These are phyloP conservation scores for Fusarium ramigenum DNA, from an alignment of 2,329 filamentous ascomycete genomes.

Conservation along the genomic window DNA sequence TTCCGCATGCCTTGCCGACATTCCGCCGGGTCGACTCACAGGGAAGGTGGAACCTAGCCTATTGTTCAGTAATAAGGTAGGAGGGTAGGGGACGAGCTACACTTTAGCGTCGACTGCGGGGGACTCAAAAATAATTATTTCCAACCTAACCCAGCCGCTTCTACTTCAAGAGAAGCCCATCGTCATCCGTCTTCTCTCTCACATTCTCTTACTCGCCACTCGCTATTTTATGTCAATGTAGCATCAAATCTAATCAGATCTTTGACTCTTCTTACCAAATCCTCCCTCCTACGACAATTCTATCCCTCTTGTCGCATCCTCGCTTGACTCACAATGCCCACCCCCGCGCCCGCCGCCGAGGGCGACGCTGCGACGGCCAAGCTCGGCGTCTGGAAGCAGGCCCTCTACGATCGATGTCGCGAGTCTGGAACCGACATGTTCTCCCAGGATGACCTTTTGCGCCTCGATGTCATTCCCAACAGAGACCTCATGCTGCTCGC, in stretches of 20 bases:
- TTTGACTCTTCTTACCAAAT: neutral
- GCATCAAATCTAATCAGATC: slow-evolving; percentile 22
- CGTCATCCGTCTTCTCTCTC: slow-evolving; percentile 6
- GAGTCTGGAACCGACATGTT: slow-evolving; percentile 62
- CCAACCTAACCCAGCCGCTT: slow-evolving; percentile 13
- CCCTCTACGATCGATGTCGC: slow-evolving; percentile 65
- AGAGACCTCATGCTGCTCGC: slow-evolving; percentile 64
- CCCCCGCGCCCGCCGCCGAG: slow-evolving; percentile 40
- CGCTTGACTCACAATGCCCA: slow-evolving; percentile 44
- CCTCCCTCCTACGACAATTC: neutral
- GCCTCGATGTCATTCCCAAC: slow-evolving; percentile 66
- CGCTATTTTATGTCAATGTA: slow-evolving; percentile 41
- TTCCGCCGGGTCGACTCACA: slow-evolving; percentile 1
- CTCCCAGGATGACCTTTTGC: slow-evolving; percentile 66
- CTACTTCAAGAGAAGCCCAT: slow-evolving; percentile 11
- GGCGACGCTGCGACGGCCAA: slow-evolving; percentile 52
- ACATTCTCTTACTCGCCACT: neutral
- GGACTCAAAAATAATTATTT: slow-evolving; percentile 43
- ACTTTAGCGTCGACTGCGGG: slow-evolving; percentile 35
- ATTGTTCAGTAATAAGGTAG: slow-evolving; percentile 15
- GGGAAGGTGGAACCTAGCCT: neutral
- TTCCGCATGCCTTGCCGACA: slow-evolving; percentile 14
- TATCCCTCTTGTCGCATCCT: neutral
- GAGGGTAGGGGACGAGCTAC: slow-evolving; percentile 37
- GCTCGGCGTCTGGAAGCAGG: slow-evolving; percentile 62